Evolutionary conservation across 169 alveolate species (phyloP).

Genomic region (Plasmodium sp.): DNA sequence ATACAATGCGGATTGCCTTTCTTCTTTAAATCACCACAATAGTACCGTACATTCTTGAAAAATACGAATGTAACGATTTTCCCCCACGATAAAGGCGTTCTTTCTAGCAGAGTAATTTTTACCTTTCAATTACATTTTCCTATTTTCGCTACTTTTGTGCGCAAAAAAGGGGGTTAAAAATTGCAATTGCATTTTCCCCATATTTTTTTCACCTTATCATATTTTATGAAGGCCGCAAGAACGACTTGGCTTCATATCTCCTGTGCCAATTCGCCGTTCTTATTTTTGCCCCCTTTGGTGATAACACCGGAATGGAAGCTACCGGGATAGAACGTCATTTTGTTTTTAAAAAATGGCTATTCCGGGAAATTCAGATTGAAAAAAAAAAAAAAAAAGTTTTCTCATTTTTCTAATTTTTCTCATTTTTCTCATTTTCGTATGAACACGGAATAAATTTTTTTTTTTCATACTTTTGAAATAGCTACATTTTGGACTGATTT

Average conservation of each 20-base stretch:
- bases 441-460: not conserved
- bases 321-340: not conserved
- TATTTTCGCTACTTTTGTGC: slow-evolving; percentile 1
- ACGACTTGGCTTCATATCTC: not conserved
- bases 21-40: not conserved
- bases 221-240: not conserved
- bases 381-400: not conserved
- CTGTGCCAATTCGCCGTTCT: not conserved
- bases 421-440: not conserved
- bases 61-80: not conserved
- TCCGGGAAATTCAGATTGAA: not conserved
- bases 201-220: not conserved
- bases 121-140: not conserved
- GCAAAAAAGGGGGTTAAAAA: not conserved
- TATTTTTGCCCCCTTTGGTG: not conserved
- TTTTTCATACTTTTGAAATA: not conserved
- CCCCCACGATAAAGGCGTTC: not conserved
- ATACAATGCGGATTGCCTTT: not conserved
- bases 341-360: not conserved
- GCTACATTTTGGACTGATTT: not conserved
- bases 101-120: not conserved
- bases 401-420: not conserved
- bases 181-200: slow-evolving; percentile 6
- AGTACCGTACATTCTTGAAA: not conserved
- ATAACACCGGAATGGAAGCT: not conserved